A percentile compares a stretch with the other conserved stretches of the same genome.
Conservation (phyloP, 2,329 filamentous ascomycete genomes). For the Fusarium oligoseptatum region DNA sequence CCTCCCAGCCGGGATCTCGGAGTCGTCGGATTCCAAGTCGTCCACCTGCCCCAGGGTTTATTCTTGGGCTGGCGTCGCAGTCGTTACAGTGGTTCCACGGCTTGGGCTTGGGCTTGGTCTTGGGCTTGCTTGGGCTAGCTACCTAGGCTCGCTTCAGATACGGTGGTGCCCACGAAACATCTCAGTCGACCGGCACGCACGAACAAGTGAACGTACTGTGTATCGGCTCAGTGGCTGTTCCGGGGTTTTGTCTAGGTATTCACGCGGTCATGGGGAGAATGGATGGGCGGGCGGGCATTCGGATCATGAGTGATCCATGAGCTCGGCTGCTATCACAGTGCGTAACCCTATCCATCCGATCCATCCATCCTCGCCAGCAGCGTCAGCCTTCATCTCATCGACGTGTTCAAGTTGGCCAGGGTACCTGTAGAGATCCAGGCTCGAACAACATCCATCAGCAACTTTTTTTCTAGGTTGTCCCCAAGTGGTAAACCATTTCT, state of each 20-base stretch:
- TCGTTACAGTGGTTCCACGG: slow-evolving; percentile 31
- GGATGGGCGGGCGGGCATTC: slow-evolving; percentile 23
- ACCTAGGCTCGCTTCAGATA: slow-evolving; percentile 31
- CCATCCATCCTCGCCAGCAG: background rate
- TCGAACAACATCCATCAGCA: background rate
- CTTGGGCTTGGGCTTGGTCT: slow-evolving; percentile 26
- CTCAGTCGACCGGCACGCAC: slow-evolving; percentile 26
- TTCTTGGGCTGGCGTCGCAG: slow-evolving; percentile 23
- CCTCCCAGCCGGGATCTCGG: slow-evolving; percentile 20
- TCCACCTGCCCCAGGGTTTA: slow-evolving; percentile 20
- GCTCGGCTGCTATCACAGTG: slow-evolving; percentile 5
- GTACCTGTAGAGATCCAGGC: background rate
- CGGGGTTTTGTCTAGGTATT: slow-evolving; percentile 23
- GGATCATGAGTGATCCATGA: slow-evolving; percentile 32
- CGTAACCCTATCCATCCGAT: background rate
- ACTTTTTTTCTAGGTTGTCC: background rate
- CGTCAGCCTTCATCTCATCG: slow-evolving; percentile 2
- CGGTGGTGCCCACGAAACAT: slow-evolving; percentile 29
- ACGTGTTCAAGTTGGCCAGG: background rate
- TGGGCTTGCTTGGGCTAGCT: slow-evolving; percentile 15
- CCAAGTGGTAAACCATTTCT: slow-evolving; percentile 1
- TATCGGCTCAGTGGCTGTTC: slow-evolving; percentile 31
- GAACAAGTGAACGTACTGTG: background rate
- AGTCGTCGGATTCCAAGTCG: slow-evolving; percentile 27
- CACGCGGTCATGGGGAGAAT: slow-evolving; percentile 31